Evolutionary conservation across 2,329 filamentous ascomycete genomes (phyloP).

Genomic region (Mollisia scopiformis): DNA sequence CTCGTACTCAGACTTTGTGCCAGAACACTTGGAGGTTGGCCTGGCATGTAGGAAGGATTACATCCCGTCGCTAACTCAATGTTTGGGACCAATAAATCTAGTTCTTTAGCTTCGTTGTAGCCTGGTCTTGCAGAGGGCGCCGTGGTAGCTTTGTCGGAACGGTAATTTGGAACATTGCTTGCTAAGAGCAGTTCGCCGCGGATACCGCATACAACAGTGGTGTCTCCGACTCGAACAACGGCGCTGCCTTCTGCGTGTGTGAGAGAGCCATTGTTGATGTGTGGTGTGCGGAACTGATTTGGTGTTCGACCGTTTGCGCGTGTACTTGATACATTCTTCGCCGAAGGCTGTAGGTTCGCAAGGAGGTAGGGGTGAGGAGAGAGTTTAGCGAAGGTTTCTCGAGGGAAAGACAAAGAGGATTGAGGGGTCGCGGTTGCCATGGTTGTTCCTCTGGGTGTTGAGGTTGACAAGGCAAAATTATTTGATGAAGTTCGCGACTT

Average conservation of each 20-base stretch:
- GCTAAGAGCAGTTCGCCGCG: constrained; percentile 82
- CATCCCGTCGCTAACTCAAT: constrained; percentile 91
- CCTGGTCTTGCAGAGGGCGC: constrained; percentile 37
- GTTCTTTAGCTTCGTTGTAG: constrained; percentile 53
- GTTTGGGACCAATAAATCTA: constrained; percentile 87
- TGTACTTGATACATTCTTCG: constrained; percentile 54
- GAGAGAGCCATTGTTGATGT: constrained; percentile 80
- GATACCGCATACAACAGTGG: constrained; percentile 92
- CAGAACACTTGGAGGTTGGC: constrained; percentile 75
- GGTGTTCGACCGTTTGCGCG: constrained; percentile 83
- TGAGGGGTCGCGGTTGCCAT: constrained; percentile 30
- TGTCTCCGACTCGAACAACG: constrained; percentile 85
- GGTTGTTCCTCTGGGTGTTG: background rate
- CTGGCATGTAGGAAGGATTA: constrained; percentile 82
- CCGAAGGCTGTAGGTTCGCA: constrained; percentile 74
- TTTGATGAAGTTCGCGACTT: constrained; percentile 14
- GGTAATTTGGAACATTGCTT: constrained; percentile 71
- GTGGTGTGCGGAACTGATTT: constrained; percentile 69
- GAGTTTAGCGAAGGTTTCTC: constrained; percentile 84
- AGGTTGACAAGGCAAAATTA: constrained; percentile 1
- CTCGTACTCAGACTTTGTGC: constrained; percentile 84
- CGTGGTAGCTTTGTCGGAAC: constrained; percentile 43
- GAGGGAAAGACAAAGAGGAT: constrained; percentile 46
- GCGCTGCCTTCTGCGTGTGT: constrained; percentile 90
- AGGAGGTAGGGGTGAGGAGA: constrained; percentile 88